Evolutionary conservation across 768 basidiomycete genomes (phyloP), one percentile per base, ranked within the genome.

Genomic region (Suillus brevipes): DNA sequence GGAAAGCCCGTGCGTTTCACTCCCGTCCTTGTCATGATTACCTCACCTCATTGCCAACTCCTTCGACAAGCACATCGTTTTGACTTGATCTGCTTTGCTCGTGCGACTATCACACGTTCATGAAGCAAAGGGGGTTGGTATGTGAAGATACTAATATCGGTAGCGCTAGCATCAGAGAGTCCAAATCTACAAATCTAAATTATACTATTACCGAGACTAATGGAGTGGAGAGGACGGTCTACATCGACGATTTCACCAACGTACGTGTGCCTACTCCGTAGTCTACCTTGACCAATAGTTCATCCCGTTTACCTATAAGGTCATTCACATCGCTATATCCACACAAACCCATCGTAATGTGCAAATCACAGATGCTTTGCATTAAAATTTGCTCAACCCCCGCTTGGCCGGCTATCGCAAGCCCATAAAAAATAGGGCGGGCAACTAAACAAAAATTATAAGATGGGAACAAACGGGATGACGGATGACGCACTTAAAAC

Each of bases 311-410:
- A 18, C 77, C 79, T 50, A 73, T 73, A 36, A 82, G 77, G 60
- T 84, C 82, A 12, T 64, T 67, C 18, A 82, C 45, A 52, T 65
- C 73, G 31, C 72, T 73, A 64, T 77, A 78, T 3, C 83, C 83
- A 9, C 77, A 73, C 9, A 84, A 67, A 9, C 82, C 83, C 65
- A 85, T 72, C 13, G 82, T 79, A 59, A 81, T 66, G 66, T 84
- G 77, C 4, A 81, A 65, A 59, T 84, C 83, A 5, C 81, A 76
- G 45, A 84, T 74, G 8, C 81, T 74, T 31, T 74, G 74, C 63
- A 78, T 78, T 65, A 87, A 69, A 18, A 86, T 81, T 58, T 82
- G 78, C 69, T 84, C 79, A 4, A 84, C 82, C 0, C 84, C 87
- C 9, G 72, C 75, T 62, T 85, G 75, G 1, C 86, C 84, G 2